Percentiles rank a stretch among this genome's conserved stretches.
Conservation (phyloP, 495 filamentous ascomycete genomes). For the Penicillium verhagenii region DNA sequence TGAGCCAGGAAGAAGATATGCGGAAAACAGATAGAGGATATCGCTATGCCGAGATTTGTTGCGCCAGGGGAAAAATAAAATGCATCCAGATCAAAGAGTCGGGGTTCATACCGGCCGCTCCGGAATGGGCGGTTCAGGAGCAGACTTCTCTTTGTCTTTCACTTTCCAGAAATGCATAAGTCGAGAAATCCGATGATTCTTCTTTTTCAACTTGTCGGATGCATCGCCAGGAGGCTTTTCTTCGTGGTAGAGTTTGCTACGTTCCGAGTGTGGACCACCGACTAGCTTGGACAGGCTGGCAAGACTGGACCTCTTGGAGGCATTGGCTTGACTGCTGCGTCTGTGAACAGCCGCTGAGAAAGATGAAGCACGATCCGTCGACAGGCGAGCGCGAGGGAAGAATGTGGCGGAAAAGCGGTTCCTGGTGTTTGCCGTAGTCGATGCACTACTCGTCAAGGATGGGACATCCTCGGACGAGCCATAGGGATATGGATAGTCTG, state of each 20-base stretch:
- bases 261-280: conserved; percentile 71
- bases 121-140: conserved; percentile 16
- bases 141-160: conserved; percentile 46
- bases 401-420: conserved; percentile 48
- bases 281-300: conserved; percentile 83
- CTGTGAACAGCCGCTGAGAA: conserved; percentile 64
- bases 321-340: conserved; percentile 45
- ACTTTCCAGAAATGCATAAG: conserved; percentile 84
- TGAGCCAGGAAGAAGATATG: conserved; percentile 24
- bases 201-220: conserved; percentile 65
- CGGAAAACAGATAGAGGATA: conserved; percentile 21
- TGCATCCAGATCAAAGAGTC: conserved; percentile 21
- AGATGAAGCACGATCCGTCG: conserved; percentile 65
- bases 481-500: conserved; percentile 61
- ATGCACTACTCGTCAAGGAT: conserved; percentile 81
- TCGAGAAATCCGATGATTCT: conserved; percentile 71
- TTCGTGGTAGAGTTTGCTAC: conserved; percentile 78
- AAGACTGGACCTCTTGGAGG: conserved; percentile 73
- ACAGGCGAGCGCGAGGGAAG: conserved; percentile 43
- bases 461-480: conserved; percentile 84
- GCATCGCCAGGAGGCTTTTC: conserved; percentile 56
- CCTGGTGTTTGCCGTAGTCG: conserved; percentile 70
- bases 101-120: conserved; percentile 27
- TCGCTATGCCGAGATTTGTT: conserved; percentile 33
- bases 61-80: conserved; percentile 29